These are phyloP conservation scores for Orbilia ellipsospora DNA, from an alignment of 2,329 filamentous ascomycete genomes.

Conservation along the genomic window DNA sequence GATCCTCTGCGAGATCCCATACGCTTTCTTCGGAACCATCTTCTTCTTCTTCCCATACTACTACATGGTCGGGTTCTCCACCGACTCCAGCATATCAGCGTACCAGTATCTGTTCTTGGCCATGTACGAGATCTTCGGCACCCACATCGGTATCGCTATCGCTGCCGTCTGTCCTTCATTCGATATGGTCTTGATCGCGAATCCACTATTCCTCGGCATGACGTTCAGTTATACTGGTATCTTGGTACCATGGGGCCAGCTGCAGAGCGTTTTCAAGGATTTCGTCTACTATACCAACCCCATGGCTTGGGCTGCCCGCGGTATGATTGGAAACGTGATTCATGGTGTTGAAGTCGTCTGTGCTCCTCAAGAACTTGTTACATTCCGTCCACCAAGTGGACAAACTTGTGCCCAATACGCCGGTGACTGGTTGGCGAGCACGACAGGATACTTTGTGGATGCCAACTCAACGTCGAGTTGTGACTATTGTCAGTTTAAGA, in stretches of 20 bases:
- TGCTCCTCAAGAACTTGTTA: constrained; percentile 69
- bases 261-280: constrained; percentile 78
- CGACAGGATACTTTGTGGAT: constrained; percentile 74
- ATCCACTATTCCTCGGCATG: constrained; percentile 85
- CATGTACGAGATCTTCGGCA: constrained; percentile 68
- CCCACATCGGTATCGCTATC: constrained; percentile 82
- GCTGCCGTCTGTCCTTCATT: constrained; percentile 80
- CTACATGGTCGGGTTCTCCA: constrained; percentile 77
- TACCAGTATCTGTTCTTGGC: constrained; percentile 83
- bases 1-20: constrained; percentile 77
- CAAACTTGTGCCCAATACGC: constrained; percentile 76
- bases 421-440: constrained; percentile 67
- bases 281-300: constrained; percentile 73
- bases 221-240: constrained; percentile 82
- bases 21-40: constrained; percentile 72
- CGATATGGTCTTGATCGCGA: constrained; percentile 54
- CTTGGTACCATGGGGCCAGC: constrained; percentile 73
- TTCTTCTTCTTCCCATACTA: constrained; percentile 83
- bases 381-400: constrained; percentile 74
- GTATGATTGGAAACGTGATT: constrained; percentile 74
- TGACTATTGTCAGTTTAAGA: constrained; percentile 75
- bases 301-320: constrained; percentile 77
- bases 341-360: constrained; percentile 68
- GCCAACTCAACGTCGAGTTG: constrained; percentile 70
- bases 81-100: constrained; percentile 73